These are phyloP conservation scores for Zanthoxylum bungeanum DNA, from an alignment of 345 rosid species.

Conservation along the genomic window DNA sequence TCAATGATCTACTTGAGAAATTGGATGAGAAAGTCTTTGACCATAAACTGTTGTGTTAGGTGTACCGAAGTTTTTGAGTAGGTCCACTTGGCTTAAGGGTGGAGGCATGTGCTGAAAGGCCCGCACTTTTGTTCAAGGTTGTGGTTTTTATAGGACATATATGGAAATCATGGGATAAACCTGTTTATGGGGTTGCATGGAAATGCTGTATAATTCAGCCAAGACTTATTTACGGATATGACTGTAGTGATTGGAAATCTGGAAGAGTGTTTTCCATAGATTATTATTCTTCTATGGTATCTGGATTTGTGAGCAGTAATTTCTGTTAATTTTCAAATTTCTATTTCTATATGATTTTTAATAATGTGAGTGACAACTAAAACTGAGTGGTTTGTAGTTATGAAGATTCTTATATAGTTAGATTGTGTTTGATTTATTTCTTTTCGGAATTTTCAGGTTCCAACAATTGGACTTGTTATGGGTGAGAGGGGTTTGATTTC, in stretches of 20 bases:
- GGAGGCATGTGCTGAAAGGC: neutral
- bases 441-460: constrained; percentile 52
- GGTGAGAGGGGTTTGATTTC: constrained; percentile 92
- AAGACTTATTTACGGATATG: neutral
- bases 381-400: neutral
- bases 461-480: constrained; percentile 86
- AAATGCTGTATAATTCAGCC: neutral
- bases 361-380: neutral
- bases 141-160: neutral
- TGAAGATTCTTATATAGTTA: neutral
- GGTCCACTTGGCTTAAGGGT: neutral
- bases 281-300: neutral
- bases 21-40: neutral
- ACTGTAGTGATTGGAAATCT: neutral
- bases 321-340: neutral
- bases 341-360: neutral
- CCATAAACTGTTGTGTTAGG: neutral
- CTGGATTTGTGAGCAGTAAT: neutral
- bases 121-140: neutral
- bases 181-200: neutral
- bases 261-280: neutral
- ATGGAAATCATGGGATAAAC: neutral
- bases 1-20: neutral
- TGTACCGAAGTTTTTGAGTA: neutral
- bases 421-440: constrained; percentile 5